A percentile compares a stretch with the other conserved stretches of the same genome.
phyloP scores from a whole-genome alignment of 1,284 basidiomycete species.

The Apiotrichum montevideense region DNA sequence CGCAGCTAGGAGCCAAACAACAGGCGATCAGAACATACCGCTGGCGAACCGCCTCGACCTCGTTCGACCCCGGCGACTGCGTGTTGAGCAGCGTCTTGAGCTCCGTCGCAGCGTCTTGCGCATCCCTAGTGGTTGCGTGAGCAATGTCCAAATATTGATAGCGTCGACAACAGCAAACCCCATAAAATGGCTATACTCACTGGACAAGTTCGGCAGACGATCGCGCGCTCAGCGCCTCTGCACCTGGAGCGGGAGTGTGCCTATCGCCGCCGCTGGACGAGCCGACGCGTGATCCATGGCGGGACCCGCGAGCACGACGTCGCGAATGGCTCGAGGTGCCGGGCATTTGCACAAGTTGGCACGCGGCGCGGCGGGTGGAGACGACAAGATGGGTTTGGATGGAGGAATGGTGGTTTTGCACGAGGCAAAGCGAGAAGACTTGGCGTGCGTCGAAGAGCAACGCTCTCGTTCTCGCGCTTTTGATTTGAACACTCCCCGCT shows the following conservation, averaged over 20 bases:
- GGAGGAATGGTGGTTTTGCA: too few relatives aligned
- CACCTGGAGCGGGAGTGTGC: too few relatives aligned
- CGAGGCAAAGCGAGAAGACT: too few relatives aligned
- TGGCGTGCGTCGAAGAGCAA: too few relatives aligned
- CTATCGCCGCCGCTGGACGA: background rate
- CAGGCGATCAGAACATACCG: constrained; percentile 54
- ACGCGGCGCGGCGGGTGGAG: too few relatives aligned
- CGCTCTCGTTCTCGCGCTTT: too few relatives aligned
- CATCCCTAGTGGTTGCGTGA: constrained; percentile 10
- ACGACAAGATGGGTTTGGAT: constrained; percentile 2
- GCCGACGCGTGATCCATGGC: background rate
- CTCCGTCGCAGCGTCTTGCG: constrained; percentile 20
- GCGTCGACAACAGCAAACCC: too few relatives aligned
- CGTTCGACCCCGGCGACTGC: constrained; percentile 70
- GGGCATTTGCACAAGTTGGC: background rate
- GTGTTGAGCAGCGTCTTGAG: constrained; percentile 52
- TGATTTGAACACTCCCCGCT: too few relatives aligned
- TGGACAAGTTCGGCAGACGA: constrained; percentile 8
- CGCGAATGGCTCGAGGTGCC: constrained; percentile 7
- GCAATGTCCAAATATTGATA: too few relatives aligned
- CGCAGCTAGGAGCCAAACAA: background rate
- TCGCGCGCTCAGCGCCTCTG: background rate
- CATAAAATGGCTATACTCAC: background rate
- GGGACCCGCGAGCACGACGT: constrained; percentile 4
- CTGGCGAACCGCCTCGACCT: constrained; percentile 75